These are phyloP conservation scores for Brassica nigra DNA, from an alignment of 345 rosid species.

Conservation along the genomic window DNA sequence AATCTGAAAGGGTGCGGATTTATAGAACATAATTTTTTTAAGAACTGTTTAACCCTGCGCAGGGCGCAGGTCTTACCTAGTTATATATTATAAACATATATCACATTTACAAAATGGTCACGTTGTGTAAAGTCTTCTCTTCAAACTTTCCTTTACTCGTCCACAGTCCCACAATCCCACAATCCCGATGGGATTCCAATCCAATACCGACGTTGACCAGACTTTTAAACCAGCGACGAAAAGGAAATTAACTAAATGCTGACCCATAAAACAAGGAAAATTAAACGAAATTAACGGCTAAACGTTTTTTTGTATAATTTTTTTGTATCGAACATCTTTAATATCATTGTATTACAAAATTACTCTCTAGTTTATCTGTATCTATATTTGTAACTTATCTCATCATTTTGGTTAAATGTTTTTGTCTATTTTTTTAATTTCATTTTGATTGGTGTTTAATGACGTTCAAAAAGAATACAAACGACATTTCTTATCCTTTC, in stretches of 20 bases:
- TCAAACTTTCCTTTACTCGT: background rate
- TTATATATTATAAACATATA: background rate
- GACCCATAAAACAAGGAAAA: background rate
- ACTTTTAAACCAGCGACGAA: background rate
- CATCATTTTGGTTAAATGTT: background rate
- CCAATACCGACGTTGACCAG: constrained; percentile 6
- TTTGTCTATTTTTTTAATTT: background rate
- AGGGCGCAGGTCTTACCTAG: too few relatives aligned
- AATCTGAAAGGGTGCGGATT: too few relatives aligned
- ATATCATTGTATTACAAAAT: background rate
- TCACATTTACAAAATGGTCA: background rate
- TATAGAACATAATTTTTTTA: too few relatives aligned
- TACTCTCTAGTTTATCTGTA: background rate
- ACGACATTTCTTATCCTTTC: background rate
- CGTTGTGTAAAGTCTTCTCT: background rate
- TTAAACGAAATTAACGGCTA: background rate
- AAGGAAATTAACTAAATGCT: background rate
- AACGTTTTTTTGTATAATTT: background rate
- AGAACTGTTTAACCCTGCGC: too few relatives aligned
- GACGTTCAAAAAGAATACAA: background rate
- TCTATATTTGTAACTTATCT: background rate
- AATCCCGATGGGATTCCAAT: background rate
- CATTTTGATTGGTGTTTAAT: background rate
- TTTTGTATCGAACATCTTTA: background rate
- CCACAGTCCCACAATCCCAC: background rate